phyloP scores from a whole-genome alignment of 208 protist genomes.

The Crithidia expoeki region DNA sequence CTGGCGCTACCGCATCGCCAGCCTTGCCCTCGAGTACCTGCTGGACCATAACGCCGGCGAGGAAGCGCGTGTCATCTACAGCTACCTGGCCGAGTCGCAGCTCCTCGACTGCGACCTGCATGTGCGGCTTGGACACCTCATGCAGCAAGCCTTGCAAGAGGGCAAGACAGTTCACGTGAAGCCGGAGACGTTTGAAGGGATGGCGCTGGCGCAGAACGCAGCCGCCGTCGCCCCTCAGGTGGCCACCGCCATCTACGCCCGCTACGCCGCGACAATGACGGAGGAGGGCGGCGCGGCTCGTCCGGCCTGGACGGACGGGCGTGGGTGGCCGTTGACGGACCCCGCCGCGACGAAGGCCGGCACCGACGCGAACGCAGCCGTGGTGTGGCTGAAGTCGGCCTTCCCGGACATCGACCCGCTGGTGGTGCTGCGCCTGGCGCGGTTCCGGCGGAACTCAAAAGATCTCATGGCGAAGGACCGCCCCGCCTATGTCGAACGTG shows the following conservation, averaged over 20 bases:
- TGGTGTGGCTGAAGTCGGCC: conserved; percentile 62
- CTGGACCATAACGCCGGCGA: conserved; percentile 70
- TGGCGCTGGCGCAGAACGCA: conserved; percentile 64
- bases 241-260: conserved; percentile 61
- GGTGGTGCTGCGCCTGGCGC: conserved; percentile 74
- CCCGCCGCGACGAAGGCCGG: conserved; percentile 13
- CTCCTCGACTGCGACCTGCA: conserved; percentile 80
- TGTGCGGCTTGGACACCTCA: conserved; percentile 72
- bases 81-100: conserved; percentile 65
- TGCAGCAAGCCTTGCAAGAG: conserved; percentile 74
- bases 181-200: conserved; percentile 34
- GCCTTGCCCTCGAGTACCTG: conserved; percentile 70
- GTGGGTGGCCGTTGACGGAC: conserved; percentile 27
- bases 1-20: conserved; percentile 83
- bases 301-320: conserved; percentile 15
- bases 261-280: conserved; percentile 40
- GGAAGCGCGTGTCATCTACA: conserved; percentile 77
- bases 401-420: conserved; percentile 75
- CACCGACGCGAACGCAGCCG: conserved; percentile 21
- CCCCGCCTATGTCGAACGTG: conserved; percentile 66
- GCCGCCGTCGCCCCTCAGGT: conserved; percentile 72
- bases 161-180: conserved; percentile 62
- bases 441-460: conserved; percentile 52
- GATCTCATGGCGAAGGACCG: conserved; percentile 84
- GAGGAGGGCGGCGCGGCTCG: conserved; percentile 2